phyloP scores from a whole-genome alignment of 106 monocot genomes.

The Platanthera guangdongensis region DNA sequence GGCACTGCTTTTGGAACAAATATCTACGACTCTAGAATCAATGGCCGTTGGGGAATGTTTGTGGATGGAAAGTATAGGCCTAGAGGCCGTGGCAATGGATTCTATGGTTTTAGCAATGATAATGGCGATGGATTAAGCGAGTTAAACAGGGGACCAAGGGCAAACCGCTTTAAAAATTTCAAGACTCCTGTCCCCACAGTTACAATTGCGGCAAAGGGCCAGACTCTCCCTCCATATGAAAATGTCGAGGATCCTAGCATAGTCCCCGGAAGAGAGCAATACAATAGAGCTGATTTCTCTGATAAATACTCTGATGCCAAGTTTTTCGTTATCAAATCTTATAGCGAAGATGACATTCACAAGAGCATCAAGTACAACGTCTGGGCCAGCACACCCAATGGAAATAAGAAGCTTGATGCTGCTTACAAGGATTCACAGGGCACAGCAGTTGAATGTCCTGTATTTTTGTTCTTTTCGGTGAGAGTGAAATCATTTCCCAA shows the following conservation, averaged over 20 bases:
- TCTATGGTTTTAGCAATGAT: constrained; percentile 44
- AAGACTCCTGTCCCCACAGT: constrained; percentile 20
- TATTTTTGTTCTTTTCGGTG: constrained; percentile 84
- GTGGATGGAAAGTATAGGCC: constrained; percentile 44
- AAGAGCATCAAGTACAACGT: constrained; percentile 78
- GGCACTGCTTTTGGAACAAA: constrained; percentile 21
- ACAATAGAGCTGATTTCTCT: constrained; percentile 53
- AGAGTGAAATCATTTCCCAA: constrained; percentile 14
- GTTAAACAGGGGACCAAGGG: constrained; percentile 71
- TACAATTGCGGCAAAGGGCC: constrained; percentile 20
- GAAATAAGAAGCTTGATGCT: constrained; percentile 80
- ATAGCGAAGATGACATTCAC: constrained; percentile 86
- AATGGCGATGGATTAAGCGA: constrained; percentile 60
- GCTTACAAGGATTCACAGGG: constrained; percentile 57
- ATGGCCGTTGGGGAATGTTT: constrained; percentile 21
- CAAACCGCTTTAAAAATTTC: constrained; percentile 33
- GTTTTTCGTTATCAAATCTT: constrained; percentile 81
- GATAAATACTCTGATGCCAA: constrained; percentile 54
- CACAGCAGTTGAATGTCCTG: constrained; percentile 41
- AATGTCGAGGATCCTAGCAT: constrained; percentile 28
- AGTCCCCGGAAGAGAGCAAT: constrained; percentile 42
- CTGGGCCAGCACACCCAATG: constrained; percentile 84
- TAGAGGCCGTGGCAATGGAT: constrained; percentile 45
- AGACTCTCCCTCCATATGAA: constrained; percentile 22
- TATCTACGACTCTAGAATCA: constrained; percentile 35